Evolutionary conservation across 75 land plant species (phyloP).

Genomic region (Larix kaempferi): DNA sequence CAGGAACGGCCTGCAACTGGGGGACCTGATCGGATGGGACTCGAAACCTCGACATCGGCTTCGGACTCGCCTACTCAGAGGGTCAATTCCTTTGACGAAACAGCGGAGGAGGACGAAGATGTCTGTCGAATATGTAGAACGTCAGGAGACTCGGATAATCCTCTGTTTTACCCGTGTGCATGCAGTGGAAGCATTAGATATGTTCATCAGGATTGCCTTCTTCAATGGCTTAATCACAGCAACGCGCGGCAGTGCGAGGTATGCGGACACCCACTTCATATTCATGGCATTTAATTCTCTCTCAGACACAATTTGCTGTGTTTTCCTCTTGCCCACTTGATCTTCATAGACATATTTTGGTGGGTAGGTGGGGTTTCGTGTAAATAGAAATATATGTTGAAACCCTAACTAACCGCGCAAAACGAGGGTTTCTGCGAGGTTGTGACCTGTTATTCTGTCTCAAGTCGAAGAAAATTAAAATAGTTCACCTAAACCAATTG

Average conservation of each 20-base stretch:
- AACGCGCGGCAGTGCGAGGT: constrained; percentile 99
- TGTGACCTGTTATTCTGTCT: neutral
- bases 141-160: constrained; percentile 76
- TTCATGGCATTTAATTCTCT: no score
- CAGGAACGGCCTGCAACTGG: neutral
- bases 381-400: neutral
- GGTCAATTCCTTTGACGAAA: constrained; percentile 29
- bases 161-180: constrained; percentile 88
- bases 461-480: no score
- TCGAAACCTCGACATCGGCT: constrained; percentile 1
- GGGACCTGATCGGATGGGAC: neutral
- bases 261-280: neutral
- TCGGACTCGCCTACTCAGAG: neutral
- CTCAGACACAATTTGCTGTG: no score
- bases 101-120: constrained; percentile 89
- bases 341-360: neutral
- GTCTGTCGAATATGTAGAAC: constrained; percentile 95
- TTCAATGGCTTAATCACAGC: constrained; percentile 99
- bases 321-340: neutral
- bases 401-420: neutral
- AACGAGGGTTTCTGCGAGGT: neutral
- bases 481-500: no score
- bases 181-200: constrained; percentile 98
- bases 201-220: constrained; percentile 95
- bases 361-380: neutral